Evolutionary conservation across 139 green algal species (phyloP), one percentile per base, ranked within the genome.

Genomic region (Chlamydomonas urium): DNA sequence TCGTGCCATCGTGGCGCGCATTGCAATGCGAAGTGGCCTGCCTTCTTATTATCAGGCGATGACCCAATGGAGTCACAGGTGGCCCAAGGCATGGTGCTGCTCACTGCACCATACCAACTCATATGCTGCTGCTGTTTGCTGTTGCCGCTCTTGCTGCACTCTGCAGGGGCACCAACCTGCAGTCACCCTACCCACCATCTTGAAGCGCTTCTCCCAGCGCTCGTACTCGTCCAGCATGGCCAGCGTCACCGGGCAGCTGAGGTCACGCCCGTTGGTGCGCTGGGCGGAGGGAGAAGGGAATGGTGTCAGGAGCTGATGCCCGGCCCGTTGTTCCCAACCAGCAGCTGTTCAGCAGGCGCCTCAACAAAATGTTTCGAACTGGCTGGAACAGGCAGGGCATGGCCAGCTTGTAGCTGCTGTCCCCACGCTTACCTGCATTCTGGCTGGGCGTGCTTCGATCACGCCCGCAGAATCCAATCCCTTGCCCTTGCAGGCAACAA

Each of bases 151-250:
- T 56, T 17, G 45, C 21, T 26, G 45, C 17, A 17, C 21, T 56
- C 17, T 56, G 21, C 21, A 56, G 45, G 17, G 21, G 45, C 17
- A 56, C 45, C 17, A 56, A 56, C 21, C 21, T 56, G 45, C 17
- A 56, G 21, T 56, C 21, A 26, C 45, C 17, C 6, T 26, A 63
- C 53, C 53, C 10, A 63, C 60, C 24, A 26, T 26, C 60, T 8
- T 24, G 33, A 67, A 67, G 29, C 60, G 60, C 29, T 67, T 67
- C 60, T 67, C 32, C 5, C n/a, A 67, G 10, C 14, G 4, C 33
- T 67, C 60, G 29, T 67, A 67, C 29, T 67, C 60, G 8, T 67
- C 32, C 31, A 67, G 26, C 60, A 47, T 42, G 5, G 21, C 53
- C 5, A 31, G 24, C 23, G 10, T 34, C 23, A 62, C 19, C n/a